These are phyloP conservation scores for Eucalyptus grandis DNA, from an alignment of 345 rosid species.

Conservation along the genomic window DNA sequence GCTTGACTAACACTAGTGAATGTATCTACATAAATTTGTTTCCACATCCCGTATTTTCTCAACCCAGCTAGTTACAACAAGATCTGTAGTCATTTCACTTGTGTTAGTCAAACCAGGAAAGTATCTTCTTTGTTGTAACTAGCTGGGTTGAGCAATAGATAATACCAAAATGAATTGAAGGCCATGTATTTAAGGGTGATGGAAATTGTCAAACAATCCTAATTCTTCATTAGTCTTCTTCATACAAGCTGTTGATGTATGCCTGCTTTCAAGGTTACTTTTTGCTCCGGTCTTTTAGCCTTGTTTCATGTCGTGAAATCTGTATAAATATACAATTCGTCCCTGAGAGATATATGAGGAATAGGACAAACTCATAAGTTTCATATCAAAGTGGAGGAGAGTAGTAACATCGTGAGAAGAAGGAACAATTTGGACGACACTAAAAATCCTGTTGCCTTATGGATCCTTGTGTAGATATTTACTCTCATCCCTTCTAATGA, in stretches of 20 bases:
- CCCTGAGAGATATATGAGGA: neutral
- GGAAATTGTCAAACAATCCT: neutral
- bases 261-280: neutral
- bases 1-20: neutral
- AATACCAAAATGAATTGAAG: neutral
- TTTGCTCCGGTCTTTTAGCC: neutral
- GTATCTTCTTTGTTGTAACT: no score
- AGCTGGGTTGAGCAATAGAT: neutral
- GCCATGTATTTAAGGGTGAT: neutral
- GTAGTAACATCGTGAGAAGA: neutral
- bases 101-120: no score
- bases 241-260: neutral
- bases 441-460: neutral
- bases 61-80: neutral
- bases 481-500: neutral
- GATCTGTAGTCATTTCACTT: neutral
- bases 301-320: neutral
- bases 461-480: neutral
- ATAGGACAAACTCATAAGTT: neutral
- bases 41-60: neutral
- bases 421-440: neutral
- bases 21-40: neutral
- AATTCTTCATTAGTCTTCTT: no score
- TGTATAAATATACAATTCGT: neutral
- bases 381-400: neutral